These are phyloP conservation scores for Paradendryphiella salina DNA, from an alignment of 2,329 filamentous ascomycete species.

Conservation along the genomic window DNA sequence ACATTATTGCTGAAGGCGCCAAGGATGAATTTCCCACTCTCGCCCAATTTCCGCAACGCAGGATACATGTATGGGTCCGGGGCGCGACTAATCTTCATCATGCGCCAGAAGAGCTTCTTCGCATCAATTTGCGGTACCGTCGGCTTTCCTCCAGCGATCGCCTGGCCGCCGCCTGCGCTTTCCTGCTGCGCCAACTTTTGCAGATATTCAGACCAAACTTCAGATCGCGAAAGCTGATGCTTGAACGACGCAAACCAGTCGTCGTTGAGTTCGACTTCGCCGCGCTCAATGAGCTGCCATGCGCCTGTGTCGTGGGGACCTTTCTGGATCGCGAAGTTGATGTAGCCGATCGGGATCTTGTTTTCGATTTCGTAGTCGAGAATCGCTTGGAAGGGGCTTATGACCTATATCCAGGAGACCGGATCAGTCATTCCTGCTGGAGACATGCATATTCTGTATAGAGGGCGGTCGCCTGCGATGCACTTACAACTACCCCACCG, in stretches of 20 bases:
- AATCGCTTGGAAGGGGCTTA: conserved; percentile 91
- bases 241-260: conserved; percentile 78
- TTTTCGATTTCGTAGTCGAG: conserved; percentile 81
- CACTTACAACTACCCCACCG: conserved; percentile 90
- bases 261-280: conserved; percentile 74
- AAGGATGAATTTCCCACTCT: conserved; percentile 51
- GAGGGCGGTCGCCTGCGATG: not conserved
- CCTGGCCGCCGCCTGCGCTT: conserved; percentile 36
- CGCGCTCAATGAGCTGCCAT: conserved; percentile 88
- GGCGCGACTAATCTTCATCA: conserved; percentile 75
- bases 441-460: not conserved
- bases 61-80: conserved; percentile 90
- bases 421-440: not conserved
- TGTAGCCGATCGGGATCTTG: conserved; percentile 81
- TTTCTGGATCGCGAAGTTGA: conserved; percentile 86
- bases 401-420: conserved; percentile 61
- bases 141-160: conserved; percentile 49
- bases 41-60: conserved; percentile 70
- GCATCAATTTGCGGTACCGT: conserved; percentile 74
- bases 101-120: conserved; percentile 81
- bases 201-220: conserved; percentile 69
- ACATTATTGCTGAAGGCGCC: conserved; percentile 90
- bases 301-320: conserved; percentile 72
- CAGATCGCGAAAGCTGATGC: conserved; percentile 67
- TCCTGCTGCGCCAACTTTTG: conserved; percentile 30